Evolutionary conservation across 768 basidiomycete species (phyloP).

Genomic region (Tulasnella sp.): DNA sequence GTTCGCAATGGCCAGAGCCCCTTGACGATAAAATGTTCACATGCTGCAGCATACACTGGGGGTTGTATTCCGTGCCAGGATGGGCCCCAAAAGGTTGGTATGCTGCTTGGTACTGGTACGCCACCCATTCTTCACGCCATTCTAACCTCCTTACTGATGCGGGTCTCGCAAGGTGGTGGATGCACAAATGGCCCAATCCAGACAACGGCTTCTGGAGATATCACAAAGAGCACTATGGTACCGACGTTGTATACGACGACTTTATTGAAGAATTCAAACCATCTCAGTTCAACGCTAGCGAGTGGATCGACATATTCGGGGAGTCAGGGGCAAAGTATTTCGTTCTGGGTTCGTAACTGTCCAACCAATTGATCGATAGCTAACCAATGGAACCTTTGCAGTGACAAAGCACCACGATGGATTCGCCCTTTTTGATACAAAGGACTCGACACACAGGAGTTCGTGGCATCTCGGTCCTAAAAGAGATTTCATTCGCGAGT

Average conservation of each 20-base stretch:
- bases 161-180: slow-evolving; percentile 27
- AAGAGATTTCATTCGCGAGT: slow-evolving; percentile 40
- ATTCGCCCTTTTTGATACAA: slow-evolving; percentile 44
- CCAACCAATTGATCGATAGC: background rate
- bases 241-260: slow-evolving; percentile 40
- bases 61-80: slow-evolving; percentile 20
- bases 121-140: slow-evolving; percentile 6
- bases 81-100: slow-evolving; percentile 27
- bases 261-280: slow-evolving; percentile 45
- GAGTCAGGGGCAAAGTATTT: slow-evolving; percentile 50
- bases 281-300: slow-evolving; percentile 40
- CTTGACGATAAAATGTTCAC: background rate
- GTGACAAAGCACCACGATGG: slow-evolving; percentile 51
- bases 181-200: slow-evolving; percentile 29
- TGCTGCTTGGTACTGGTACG: slow-evolving; percentile 47
- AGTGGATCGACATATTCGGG: slow-evolving; percentile 44
- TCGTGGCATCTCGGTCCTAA: slow-evolving; percentile 39
- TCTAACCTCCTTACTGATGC: background rate
- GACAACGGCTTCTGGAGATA: slow-evolving; percentile 36
- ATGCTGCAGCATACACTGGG: slow-evolving; percentile 35
- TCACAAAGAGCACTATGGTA: slow-evolving; percentile 39
- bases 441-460: slow-evolving; percentile 39
- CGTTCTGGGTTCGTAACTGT: slow-evolving; percentile 37
- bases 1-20: slow-evolving; percentile 18
- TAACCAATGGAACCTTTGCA: background rate